These are phyloP conservation scores for Apophysomyces sp. DNA, from an alignment of 371 early-diverging fungal genomes.

Conservation along the genomic window DNA sequence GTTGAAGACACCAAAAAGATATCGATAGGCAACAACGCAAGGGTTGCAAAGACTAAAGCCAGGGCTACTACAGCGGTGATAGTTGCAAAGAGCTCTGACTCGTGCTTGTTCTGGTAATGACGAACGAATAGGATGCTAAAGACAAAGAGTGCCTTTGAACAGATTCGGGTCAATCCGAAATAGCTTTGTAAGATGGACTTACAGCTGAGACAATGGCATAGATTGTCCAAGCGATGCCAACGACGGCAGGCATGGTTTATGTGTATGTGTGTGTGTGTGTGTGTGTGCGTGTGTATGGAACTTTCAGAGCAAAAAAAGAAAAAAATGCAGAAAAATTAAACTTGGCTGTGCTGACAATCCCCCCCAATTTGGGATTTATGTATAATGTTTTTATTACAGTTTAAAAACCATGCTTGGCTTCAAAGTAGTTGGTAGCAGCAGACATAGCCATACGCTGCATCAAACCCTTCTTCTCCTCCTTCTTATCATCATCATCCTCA, in stretches of 20 bases:
- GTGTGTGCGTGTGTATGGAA: not conserved
- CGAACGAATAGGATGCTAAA: constrained; percentile 54
- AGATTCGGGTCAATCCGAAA: not conserved
- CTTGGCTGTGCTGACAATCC: too few relatives aligned
- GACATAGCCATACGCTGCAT: constrained; percentile 15
- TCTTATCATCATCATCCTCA: constrained; percentile 14
- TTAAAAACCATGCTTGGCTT: not conserved
- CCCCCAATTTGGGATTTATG: too few relatives aligned
- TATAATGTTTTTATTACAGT: too few relatives aligned
- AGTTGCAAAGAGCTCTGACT: constrained; percentile 58
- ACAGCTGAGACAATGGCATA: constrained; percentile 32
- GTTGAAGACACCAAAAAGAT: constrained; percentile 69
- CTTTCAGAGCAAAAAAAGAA: not conserved
- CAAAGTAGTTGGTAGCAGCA: constrained; percentile 19
- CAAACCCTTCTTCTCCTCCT: constrained; percentile 9
- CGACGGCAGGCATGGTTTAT: constrained; percentile 24
- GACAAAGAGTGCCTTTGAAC: constrained; percentile 43
- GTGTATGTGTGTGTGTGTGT: not conserved
- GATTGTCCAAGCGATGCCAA: constrained; percentile 35
- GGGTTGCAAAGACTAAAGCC: constrained; percentile 51
- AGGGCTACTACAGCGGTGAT: constrained; percentile 50
- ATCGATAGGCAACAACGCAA: constrained; percentile 65
- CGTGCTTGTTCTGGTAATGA: constrained; percentile 56
- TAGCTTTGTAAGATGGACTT: not conserved
- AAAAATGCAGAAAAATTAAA: not conserved